These are phyloP conservation scores for Clarkia xantiana DNA, from an alignment of 345 rosid species.

Conservation along the genomic window DNA sequence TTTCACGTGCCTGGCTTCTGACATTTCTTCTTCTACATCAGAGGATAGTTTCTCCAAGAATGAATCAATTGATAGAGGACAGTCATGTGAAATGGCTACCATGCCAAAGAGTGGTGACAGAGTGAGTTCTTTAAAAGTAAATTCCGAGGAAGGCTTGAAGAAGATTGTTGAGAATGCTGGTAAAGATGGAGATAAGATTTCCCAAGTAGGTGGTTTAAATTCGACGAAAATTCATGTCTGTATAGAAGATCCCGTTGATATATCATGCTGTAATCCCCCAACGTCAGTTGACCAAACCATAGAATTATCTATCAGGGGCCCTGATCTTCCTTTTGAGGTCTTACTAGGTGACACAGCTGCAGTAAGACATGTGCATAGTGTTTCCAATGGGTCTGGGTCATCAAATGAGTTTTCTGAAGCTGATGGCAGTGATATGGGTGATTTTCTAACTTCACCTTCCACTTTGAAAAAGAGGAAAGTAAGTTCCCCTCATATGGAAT, in stretches of 20 bases:
- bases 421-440: slow-evolving; percentile 14
- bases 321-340: slow-evolving; percentile 11
- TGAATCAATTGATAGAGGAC: slow-evolving; percentile 10
- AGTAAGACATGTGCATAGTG: slow-evolving; percentile 8
- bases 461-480: slow-evolving; percentile 18
- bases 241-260: slow-evolving; percentile 21
- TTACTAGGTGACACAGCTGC: slow-evolving; percentile 13
- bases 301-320: slow-evolving; percentile 21
- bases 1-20: slow-evolving; percentile 1
- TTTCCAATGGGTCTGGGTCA: slow-evolving; percentile 14
- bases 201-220: slow-evolving; percentile 22
- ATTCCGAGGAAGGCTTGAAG: slow-evolving; percentile 9
- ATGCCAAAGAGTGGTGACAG: slow-evolving; percentile 13
- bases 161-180: slow-evolving; percentile 9
- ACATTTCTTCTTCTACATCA: not conserved
- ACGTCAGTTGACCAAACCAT: slow-evolving; percentile 22
- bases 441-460: slow-evolving; percentile 13
- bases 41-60: slow-evolving; percentile 6
- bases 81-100: slow-evolving; percentile 14
- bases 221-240: slow-evolving; percentile 13
- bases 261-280: slow-evolving; percentile 10
- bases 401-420: slow-evolving; percentile 12
- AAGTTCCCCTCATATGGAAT: slow-evolving; percentile 17
- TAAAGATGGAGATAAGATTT: slow-evolving; percentile 9
- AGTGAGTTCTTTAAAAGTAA: slow-evolving; percentile 17